Conservation (phyloP, 1,139 yeast genomes). For the Scheffersomyces stambukii region DNA sequence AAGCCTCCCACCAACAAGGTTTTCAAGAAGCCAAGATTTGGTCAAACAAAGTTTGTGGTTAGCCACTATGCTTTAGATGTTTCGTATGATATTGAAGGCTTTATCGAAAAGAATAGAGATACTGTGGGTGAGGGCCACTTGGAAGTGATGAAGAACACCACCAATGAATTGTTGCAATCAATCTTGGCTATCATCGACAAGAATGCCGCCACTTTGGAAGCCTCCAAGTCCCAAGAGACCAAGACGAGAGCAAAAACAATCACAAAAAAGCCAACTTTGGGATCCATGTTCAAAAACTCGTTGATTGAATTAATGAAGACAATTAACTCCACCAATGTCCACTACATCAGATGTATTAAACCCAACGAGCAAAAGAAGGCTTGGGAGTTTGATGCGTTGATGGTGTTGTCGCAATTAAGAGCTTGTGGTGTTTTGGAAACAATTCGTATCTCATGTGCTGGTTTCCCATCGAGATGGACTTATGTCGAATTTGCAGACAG, state of each 20-base stretch:
- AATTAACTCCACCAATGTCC: slow-evolving; percentile 90
- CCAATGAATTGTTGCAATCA: slow-evolving; percentile 59
- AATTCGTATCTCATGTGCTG: slow-evolving; percentile 94
- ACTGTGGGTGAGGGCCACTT: slow-evolving; percentile 95
- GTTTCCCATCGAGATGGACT: slow-evolving; percentile 96
- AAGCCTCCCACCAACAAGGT: slow-evolving; percentile 74
- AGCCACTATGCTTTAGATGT: slow-evolving; percentile 95
- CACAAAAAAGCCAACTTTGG: slow-evolving; percentile 85
- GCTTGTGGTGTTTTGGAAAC: slow-evolving; percentile 99
- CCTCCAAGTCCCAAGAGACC: slow-evolving; percentile 39
- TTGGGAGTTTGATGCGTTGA: slow-evolving; percentile 92
- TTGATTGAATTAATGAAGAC: slow-evolving; percentile 90
- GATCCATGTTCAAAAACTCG: slow-evolving; percentile 90
- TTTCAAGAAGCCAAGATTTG: slow-evolving; percentile 92
- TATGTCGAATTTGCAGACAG: slow-evolving; percentile 91
- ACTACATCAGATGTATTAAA: slow-evolving; percentile 94
- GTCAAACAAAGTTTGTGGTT: slow-evolving; percentile 85
- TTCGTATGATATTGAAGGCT: slow-evolving; percentile 87
- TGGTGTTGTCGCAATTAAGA: slow-evolving; percentile 92
- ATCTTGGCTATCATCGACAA: slow-evolving; percentile 65
- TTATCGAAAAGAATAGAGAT: slow-evolving; percentile 94
- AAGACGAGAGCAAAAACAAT: slow-evolving; percentile 30
- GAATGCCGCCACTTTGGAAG: slow-evolving; percentile 52
- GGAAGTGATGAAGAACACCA: slow-evolving; percentile 71
- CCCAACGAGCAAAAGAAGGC: slow-evolving; percentile 93